These are phyloP conservation scores for Salix viminalis DNA, from an alignment of 345 rosid species.

Conservation along the genomic window DNA sequence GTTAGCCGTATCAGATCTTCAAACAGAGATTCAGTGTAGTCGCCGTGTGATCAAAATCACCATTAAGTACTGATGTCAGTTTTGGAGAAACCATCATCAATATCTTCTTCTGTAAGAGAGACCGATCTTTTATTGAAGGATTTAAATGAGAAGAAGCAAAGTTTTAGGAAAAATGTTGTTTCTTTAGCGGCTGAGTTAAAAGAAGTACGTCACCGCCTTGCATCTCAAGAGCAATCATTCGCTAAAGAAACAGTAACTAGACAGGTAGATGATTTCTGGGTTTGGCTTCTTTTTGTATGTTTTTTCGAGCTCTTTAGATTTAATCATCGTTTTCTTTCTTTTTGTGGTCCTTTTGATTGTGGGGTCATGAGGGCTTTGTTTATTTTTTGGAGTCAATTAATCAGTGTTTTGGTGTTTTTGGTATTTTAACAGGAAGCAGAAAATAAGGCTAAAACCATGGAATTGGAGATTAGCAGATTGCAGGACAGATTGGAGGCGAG, in stretches of 20 bases:
- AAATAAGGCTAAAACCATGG: slow-evolving; percentile 62
- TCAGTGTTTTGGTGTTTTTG: not conserved
- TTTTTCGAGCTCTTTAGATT: not conserved
- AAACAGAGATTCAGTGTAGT: not conserved
- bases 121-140: slow-evolving; percentile 82
- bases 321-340: slow-evolving; percentile 13
- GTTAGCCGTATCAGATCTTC: slow-evolving; percentile 3
- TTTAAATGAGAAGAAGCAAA: slow-evolving; percentile 84
- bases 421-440: slow-evolving; percentile 63
- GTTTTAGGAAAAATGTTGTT: slow-evolving; percentile 72
- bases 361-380: slow-evolving; percentile 23
- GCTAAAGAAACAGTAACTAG: slow-evolving; percentile 65
- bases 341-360: slow-evolving; percentile 22
- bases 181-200: slow-evolving; percentile 83
- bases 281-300: not conserved
- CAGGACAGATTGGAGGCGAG: slow-evolving; percentile 54
- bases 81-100: slow-evolving; percentile 26
- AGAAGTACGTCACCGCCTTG: slow-evolving; percentile 67
- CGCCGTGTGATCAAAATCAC: slow-evolving; percentile 9
- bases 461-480: slow-evolving; percentile 46
- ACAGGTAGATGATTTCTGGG: slow-evolving; percentile 45
- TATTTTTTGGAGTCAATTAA: not conserved
- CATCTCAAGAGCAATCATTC: slow-evolving; percentile 59
- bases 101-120: slow-evolving; percentile 27
- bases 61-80: slow-evolving; percentile 33